A percentile compares a stretch with the other conserved stretches of the same genome.
These are phyloP conservation scores for Dianthus caryophyllus DNA, from an alignment of 148 eudicot genomes.

Conservation along the genomic window DNA sequence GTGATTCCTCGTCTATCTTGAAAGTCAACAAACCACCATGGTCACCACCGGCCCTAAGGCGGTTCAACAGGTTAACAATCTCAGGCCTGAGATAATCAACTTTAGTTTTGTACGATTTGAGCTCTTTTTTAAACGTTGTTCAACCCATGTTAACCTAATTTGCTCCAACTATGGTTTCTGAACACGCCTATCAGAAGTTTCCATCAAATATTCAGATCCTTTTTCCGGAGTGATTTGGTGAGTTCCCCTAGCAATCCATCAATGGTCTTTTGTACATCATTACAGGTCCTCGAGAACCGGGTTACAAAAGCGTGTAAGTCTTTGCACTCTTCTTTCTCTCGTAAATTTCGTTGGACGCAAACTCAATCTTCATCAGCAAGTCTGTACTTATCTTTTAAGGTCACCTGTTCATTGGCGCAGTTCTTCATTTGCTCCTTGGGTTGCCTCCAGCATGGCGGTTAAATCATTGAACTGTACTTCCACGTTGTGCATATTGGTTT, in stretches of 20 bases:
- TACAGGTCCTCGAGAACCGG: conserved; percentile 59
- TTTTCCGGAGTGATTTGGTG: conserved; percentile 46
- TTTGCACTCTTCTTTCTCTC: conserved; percentile 67
- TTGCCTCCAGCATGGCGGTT: conserved; percentile 46
- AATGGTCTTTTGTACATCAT: conserved; percentile 78
- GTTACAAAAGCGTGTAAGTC: conserved; percentile 59
- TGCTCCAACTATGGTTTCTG: conserved; percentile 71
- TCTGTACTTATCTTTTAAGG: conserved; percentile 49
- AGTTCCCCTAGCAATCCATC: conserved; percentile 63
- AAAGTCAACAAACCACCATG: conserved; percentile 48
- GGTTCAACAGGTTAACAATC: conserved; percentile 64
- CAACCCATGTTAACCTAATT: conserved; percentile 69
- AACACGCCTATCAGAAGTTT: conserved; percentile 48
- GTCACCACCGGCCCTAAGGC: conserved; percentile 52
- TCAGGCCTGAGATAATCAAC: conserved; percentile 73
- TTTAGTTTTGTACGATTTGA: conserved; percentile 56
- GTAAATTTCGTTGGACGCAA: conserved; percentile 44
- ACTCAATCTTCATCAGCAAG: conserved; percentile 56
- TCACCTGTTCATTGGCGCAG: conserved; percentile 42
- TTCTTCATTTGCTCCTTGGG: conserved; percentile 49
- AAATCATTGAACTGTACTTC: conserved; percentile 55
- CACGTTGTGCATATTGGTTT: conserved; percentile 38
- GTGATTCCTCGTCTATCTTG: conserved; percentile 69
- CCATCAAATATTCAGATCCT: conserved; percentile 32
- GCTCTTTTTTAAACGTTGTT: conserved; percentile 65